Evolutionary conservation across 805 yeast species (phyloP), one percentile per base, ranked within the genome.

Genomic region (Metschnikowia hibisci): DNA sequence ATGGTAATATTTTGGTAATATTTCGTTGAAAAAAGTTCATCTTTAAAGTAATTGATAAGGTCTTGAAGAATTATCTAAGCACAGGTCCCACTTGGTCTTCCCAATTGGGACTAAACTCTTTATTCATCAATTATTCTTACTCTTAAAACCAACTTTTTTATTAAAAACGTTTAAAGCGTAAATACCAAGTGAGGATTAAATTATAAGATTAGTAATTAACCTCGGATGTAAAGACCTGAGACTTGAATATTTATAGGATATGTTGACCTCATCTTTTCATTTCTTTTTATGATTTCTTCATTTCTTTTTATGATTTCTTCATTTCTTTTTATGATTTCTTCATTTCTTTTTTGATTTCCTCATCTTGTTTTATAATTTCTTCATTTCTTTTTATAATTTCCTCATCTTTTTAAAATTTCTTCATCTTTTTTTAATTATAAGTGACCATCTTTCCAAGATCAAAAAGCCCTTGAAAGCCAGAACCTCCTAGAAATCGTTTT

Each of bases 41-140:
- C 79, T 39, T 81, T 80, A 64, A 82, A 87, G 47, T 75, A 73
- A 35, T 73, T 71, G 30, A 87, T 77, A 49, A 90, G 64, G 56
- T 84, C 93, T 51, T 82, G 86, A 58, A 82, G 89, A 51, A 88
- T 81, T 56, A 82, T 82, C 53, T 87, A 96, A 0, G 96, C 88
- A 63, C 96, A 87, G 91, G 88, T 44, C 95, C 71, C 10, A 89
- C 74, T 58, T 86, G 90, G 59, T 70, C 87, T 57, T 90, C 97
- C 81, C 87, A 88, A 57, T 84, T 82, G 4, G 80, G 68, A 39
- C 81, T 75, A 44, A 82, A 66, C 52, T 89, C 95, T 56, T 88
- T 96, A 50, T 82, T 81, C 15, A 86, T 81, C 87, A 95, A 93
- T 60, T 88, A 96, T 60, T 89, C 98, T 0, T 98, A 96, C 46